Percentiles rank a stretch among this genome's conserved stretches.
These are phyloP conservation scores for Arxiozyma slooffiae DNA, from an alignment of 1,139 yeast genomes.

Conservation along the genomic window DNA sequence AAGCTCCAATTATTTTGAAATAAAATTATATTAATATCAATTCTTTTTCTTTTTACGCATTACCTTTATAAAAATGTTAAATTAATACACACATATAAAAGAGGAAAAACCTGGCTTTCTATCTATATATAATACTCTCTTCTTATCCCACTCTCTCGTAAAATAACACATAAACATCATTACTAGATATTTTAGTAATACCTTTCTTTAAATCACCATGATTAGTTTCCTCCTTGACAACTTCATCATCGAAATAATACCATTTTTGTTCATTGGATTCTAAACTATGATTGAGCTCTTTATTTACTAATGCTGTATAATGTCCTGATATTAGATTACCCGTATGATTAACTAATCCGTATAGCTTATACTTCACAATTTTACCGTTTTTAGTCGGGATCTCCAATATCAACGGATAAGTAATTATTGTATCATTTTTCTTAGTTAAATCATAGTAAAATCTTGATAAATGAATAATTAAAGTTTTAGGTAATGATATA, in stretches of 20 bases:
- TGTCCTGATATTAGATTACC: conserved; percentile 69
- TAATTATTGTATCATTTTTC: conserved; percentile 44
- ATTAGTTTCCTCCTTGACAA: conserved; percentile 38
- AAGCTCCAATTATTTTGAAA: no score
- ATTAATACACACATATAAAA: background rate
- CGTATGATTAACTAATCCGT: conserved; percentile 58
- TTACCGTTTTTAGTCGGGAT: conserved; percentile 36
- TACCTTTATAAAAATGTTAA: background rate
- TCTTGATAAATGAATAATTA: conserved; percentile 57
- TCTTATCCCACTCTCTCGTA: conserved; percentile 39
- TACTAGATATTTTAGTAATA: conserved; percentile 38
- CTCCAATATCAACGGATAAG: conserved; percentile 46
- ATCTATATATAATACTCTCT: background rate
- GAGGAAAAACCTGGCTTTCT: background rate
- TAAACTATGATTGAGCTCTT: conserved; percentile 32
- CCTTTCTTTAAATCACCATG: conserved; percentile 40
- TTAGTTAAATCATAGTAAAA: conserved; percentile 49
- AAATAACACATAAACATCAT: conserved; percentile 65
- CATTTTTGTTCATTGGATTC: conserved; percentile 36
- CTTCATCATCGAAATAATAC: conserved; percentile 69
- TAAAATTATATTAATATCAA: no score
- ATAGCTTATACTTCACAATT: conserved; percentile 41
- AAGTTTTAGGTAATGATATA: conserved; percentile 52
- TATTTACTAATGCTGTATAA: conserved; percentile 58
- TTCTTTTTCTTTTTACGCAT: no score